phyloP scores from a whole-genome alignment of 192 early-diverging fungal species.

The Lunasporangiospora selenospora region DNA sequence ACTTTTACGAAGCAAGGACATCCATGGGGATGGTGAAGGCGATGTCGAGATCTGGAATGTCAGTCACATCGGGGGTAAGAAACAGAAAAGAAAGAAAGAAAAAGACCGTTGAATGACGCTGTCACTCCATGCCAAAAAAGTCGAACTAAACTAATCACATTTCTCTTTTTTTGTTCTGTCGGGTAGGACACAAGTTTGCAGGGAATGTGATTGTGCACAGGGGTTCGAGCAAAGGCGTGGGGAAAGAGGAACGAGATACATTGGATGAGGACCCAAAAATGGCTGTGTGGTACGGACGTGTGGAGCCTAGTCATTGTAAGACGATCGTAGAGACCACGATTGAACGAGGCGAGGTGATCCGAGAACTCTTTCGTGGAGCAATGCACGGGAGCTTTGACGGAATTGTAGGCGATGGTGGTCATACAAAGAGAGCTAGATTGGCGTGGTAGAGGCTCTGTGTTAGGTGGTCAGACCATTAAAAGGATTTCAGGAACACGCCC shows the following conservation, averaged over 20 bases:
- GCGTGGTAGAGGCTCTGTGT: too few relatives aligned
- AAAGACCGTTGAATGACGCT: too few relatives aligned
- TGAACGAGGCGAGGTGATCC: conserved; percentile 54
- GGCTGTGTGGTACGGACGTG: conserved; percentile 67
- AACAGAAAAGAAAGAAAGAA: too few relatives aligned
- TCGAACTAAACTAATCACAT: not conserved
- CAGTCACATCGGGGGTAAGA: conserved; percentile 63
- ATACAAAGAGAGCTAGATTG: conserved; percentile 6
- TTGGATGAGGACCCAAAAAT: too few relatives aligned
- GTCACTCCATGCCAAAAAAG: too few relatives aligned
- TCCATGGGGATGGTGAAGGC: conserved; percentile 53
- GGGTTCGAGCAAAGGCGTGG: conserved; percentile 49
- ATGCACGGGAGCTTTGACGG: conserved; percentile 60
- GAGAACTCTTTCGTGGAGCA: conserved; percentile 59
- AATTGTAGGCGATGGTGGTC: conserved; percentile 9
- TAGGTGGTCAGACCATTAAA: too few relatives aligned
- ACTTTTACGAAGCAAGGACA: conserved; percentile 51
- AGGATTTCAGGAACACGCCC: too few relatives aligned
- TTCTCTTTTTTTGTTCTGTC: conserved; percentile 4
- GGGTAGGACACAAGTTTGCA: conserved; percentile 64
- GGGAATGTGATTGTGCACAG: conserved; percentile 64
- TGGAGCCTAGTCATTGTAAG: conserved; percentile 56
- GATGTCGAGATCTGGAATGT: conserved; percentile 56
- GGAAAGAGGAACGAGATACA: too few relatives aligned
- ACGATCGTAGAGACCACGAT: conserved; percentile 61